These are phyloP conservation scores for Cyberlindnera euphorbiiphila DNA, from an alignment of 805 yeast genomes.

Conservation along the genomic window DNA sequence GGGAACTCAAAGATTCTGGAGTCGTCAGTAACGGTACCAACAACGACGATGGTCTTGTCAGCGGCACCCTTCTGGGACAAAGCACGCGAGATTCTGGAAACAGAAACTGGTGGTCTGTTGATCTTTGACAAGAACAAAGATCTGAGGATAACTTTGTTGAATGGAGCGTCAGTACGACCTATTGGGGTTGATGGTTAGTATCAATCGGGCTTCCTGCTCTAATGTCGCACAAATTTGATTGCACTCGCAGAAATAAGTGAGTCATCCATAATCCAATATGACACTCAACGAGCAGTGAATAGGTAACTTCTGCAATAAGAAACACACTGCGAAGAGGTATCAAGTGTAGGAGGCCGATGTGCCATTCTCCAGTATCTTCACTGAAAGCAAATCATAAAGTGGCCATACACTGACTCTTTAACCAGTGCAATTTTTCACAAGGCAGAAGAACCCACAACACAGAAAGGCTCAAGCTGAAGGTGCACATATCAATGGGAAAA, in stretches of 20 bases:
- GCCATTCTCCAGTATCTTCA: slow-evolving; percentile 25
- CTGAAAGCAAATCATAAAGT: slow-evolving; percentile 15
- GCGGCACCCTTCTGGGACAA: slow-evolving; percentile 79
- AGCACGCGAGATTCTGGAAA: slow-evolving; percentile 85
- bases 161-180: slow-evolving; percentile 98
- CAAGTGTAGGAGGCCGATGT: not conserved
- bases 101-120: slow-evolving; percentile 99
- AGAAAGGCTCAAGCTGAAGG: not conserved
- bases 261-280: no score
- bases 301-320: no score
- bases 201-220: slow-evolving; percentile 45
- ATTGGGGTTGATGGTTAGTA: slow-evolving; percentile 35
- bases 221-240: slow-evolving; percentile 33
- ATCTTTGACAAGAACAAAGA: slow-evolving; percentile 95
- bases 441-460: not conserved
- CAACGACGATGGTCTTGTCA: slow-evolving; percentile 92
- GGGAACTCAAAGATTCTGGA: slow-evolving; percentile 91
- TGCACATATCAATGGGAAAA: slow-evolving; percentile 1
- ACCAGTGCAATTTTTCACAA: not conserved
- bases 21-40: slow-evolving; percentile 99
- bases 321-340: not conserved
- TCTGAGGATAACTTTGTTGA: slow-evolving; percentile 96
- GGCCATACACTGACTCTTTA: not conserved
- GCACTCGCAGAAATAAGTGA: slow-evolving; percentile 44
- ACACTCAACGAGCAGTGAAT: slow-evolving; percentile 10